A percentile compares a stretch with the other conserved stretches of the same genome.
These are phyloP conservation scores for Kalmanozyma brasiliensis DNA, from an alignment of 1,284 basidiomycete species.

Conservation along the genomic window DNA sequence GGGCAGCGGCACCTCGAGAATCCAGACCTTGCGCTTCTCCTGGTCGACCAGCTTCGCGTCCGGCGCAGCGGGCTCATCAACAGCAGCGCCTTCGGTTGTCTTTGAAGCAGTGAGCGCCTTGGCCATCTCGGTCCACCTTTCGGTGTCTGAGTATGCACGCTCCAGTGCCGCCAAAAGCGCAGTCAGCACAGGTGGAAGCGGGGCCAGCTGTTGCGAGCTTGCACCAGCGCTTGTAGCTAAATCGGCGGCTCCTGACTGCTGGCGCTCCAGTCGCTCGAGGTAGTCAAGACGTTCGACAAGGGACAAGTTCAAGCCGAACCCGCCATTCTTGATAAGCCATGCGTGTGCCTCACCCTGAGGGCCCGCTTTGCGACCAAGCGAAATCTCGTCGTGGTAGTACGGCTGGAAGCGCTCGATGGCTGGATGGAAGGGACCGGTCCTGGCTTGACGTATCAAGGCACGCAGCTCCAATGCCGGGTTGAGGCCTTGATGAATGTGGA, in stretches of 20 bases:
- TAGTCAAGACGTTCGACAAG: slow-evolving; percentile 46
- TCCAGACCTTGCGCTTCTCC: slow-evolving; percentile 91
- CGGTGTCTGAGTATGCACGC: slow-evolving; percentile 75
- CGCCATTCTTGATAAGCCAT: slow-evolving; percentile 53
- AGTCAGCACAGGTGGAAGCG: slow-evolving; percentile 78
- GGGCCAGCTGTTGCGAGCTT: slow-evolving; percentile 34
- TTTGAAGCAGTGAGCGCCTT: slow-evolving; percentile 11
- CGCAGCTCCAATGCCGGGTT: slow-evolving; percentile 39
- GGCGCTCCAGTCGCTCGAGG: slow-evolving; percentile 48
- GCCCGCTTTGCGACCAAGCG: slow-evolving; percentile 39
- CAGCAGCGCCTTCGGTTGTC: neutral
- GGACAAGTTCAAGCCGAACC: slow-evolving; percentile 63
- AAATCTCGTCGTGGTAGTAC: slow-evolving; percentile 65
- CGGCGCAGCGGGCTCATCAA: slow-evolving; percentile 5
- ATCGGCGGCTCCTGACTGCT: slow-evolving; percentile 14
- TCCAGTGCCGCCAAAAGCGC: slow-evolving; percentile 76
- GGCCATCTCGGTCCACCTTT: slow-evolving; percentile 47
- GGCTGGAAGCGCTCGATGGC: slow-evolving; percentile 60
- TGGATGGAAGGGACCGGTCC: slow-evolving; percentile 63
- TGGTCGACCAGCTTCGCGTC: slow-evolving; percentile 24
- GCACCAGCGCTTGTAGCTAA: neutral
- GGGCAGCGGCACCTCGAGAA: slow-evolving; percentile 79
- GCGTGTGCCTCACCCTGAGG: slow-evolving; percentile 20
- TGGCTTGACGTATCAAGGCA: slow-evolving; percentile 47
- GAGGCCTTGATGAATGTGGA: slow-evolving; percentile 35